phyloP scores from a whole-genome alignment of 164 flowering plant species.

The Berberis vulgaris region DNA sequence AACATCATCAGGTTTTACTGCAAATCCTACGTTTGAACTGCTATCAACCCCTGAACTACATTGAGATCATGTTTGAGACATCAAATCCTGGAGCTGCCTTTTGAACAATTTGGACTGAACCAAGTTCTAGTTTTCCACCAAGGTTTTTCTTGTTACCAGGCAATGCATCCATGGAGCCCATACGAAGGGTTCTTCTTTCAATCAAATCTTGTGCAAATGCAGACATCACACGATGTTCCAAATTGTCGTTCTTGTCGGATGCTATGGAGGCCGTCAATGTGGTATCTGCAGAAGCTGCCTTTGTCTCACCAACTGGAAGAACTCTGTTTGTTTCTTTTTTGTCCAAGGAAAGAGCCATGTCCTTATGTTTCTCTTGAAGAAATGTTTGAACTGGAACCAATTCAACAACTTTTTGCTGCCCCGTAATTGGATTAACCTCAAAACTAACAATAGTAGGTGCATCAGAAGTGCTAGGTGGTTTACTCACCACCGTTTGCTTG shows the following conservation, averaged over 20 bases:
- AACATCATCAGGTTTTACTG: constrained; percentile 8
- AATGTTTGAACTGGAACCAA: constrained; percentile 17
- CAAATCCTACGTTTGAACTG: neutral
- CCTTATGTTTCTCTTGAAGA: constrained; percentile 11
- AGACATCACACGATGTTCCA: constrained; percentile 7
- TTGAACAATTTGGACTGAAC: constrained; percentile 4
- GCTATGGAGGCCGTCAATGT: neutral
- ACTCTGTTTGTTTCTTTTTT: constrained; percentile 7
- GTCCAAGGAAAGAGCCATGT: constrained; percentile 5
- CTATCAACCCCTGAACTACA: neutral
- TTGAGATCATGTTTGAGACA: constrained; percentile 2
- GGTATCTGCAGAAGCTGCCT: constrained; percentile 1
- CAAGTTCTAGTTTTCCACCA: constrained; percentile 8
- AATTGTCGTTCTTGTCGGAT: constrained; percentile 1
- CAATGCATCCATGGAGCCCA: constrained; percentile 9
- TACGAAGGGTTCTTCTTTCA: constrained; percentile 22
- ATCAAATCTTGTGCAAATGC: constrained; percentile 21
- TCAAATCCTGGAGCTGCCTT: constrained; percentile 5
- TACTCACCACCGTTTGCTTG: constrained; percentile 7
- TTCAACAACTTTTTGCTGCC: constrained; percentile 20
- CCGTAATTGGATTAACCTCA: constrained; percentile 23
- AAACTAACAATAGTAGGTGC: constrained; percentile 20
- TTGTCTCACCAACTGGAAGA: constrained; percentile 1
- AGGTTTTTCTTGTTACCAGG: constrained; percentile 6
- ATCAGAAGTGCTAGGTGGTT: constrained; percentile 15